Conservation (phyloP, 2,329 filamentous ascomycete genomes). For the Ascochyta rabiei region DNA sequence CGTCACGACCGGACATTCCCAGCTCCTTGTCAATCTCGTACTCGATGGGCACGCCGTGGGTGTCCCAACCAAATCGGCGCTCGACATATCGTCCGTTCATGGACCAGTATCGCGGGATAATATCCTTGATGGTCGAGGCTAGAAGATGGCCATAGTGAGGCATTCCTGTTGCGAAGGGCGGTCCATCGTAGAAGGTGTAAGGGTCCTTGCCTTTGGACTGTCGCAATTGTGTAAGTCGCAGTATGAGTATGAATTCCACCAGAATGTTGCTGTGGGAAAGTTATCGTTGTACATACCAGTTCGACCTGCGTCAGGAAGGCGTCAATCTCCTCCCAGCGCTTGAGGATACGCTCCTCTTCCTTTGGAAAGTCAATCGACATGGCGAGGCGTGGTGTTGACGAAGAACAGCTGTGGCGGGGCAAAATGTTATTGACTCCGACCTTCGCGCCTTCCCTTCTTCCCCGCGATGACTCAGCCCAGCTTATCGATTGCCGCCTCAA, state of each 20-base stretch:
- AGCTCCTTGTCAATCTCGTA: constrained; percentile 98
- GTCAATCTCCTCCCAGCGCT: constrained; percentile 88
- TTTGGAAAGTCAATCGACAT: constrained; percentile 94
- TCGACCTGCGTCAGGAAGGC: constrained; percentile 89
- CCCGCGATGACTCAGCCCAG: constrained; percentile 15
- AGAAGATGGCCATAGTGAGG: constrained; percentile 78
- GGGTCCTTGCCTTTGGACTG: constrained; percentile 75
- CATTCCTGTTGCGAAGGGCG: constrained; percentile 61
- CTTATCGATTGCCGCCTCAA: constrained; percentile 6
- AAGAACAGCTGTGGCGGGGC: constrained; percentile 29
- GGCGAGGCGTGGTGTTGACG: constrained; percentile 32
- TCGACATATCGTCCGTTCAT: constrained; percentile 96
- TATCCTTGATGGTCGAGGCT: constrained; percentile 95
- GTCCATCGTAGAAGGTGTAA: constrained; percentile 91
- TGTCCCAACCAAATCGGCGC: constrained; percentile 93
- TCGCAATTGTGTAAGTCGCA: constrained; percentile 3
- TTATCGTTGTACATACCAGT: constrained; percentile 53
- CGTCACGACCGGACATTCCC: constrained; percentile 84
- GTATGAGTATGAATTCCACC: not conserved
- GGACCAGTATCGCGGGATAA: constrained; percentile 94
- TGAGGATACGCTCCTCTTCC: constrained; percentile 84
- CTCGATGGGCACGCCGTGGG: constrained; percentile 92
- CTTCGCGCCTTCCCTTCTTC: constrained; percentile 7
- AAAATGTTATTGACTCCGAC: constrained; percentile 20
- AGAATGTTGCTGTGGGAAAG: not conserved